A percentile compares a stretch with the other conserved stretches of the same genome.
These are phyloP conservation scores for Elsinoe fawcettii DNA, from an alignment of 2,329 filamentous ascomycete genomes.

Conservation along the genomic window DNA sequence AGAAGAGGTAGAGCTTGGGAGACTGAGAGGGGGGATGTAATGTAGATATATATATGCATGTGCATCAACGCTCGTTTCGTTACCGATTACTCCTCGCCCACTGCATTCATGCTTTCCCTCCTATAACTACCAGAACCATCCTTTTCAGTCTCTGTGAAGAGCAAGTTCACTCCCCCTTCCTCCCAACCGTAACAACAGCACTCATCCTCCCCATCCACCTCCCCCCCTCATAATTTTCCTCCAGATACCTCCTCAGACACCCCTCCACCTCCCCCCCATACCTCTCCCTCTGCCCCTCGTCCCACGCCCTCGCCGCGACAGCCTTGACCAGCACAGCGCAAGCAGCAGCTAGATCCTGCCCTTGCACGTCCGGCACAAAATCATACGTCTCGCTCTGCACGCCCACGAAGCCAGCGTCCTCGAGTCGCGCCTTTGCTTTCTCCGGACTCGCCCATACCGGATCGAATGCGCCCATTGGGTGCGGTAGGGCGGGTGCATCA, in stretches of 20 bases:
- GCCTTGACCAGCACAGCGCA: background rate
- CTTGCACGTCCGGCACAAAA: background rate
- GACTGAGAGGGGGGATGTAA: background rate
- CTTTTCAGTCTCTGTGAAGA: too few species aligned
- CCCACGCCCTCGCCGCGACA: background rate
- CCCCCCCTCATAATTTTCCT: background rate
- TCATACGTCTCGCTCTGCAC: background rate
- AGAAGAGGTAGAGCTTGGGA: slow-evolving; percentile 17
- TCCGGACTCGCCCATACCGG: background rate
- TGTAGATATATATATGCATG: background rate
- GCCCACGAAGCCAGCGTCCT: background rate
- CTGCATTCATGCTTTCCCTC: too few species aligned
- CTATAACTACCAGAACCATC: too few species aligned
- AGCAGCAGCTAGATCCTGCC: background rate
- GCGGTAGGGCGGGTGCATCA: background rate
- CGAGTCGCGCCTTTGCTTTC: background rate
- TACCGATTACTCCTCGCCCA: background rate
- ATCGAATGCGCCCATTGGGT: background rate
- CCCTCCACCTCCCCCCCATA: background rate
- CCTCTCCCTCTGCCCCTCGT: background rate
- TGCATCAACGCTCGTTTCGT: too few species aligned
- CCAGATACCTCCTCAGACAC: background rate
- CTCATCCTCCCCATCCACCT: background rate
- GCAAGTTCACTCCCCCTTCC: background rate
- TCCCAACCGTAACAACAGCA: background rate